Percentiles rank a stretch among this genome's conserved stretches.
Conservation (phyloP, 2,329 filamentous ascomycete genomes). For the Exophiala phaeomuriformis region DNA sequence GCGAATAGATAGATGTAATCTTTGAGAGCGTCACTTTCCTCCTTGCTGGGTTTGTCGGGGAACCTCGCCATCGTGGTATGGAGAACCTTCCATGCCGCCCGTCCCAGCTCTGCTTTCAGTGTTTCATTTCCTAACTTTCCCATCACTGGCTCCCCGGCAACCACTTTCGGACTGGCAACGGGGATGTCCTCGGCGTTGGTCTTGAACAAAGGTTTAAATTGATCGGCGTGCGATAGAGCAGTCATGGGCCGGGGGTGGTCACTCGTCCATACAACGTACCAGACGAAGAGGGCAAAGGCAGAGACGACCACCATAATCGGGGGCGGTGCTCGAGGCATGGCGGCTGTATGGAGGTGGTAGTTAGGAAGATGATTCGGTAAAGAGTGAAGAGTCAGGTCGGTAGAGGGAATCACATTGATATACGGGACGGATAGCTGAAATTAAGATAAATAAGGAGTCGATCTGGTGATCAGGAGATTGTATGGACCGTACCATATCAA, state of each 20-base stretch:
- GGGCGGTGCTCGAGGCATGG: slow-evolving; percentile 27
- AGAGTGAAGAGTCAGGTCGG: too few relatives aligned
- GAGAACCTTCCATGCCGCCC: slow-evolving; percentile 59
- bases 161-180: slow-evolving; percentile 27
- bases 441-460: too few relatives aligned
- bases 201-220: slow-evolving; percentile 15
- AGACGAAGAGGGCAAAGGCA: slow-evolving; percentile 27
- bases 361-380: neutral
- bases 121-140: slow-evolving; percentile 44
- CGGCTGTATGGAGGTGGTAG: neutral
- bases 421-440: too few relatives aligned
- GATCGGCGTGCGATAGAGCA: slow-evolving; percentile 13
- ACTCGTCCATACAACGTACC: slow-evolving; percentile 27
- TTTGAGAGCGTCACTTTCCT: slow-evolving; percentile 53
- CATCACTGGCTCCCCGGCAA: slow-evolving; percentile 42
- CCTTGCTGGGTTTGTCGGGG: slow-evolving; percentile 54
- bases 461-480: too few relatives aligned
- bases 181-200: slow-evolving; percentile 8
- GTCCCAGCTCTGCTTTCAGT: slow-evolving; percentile 54
- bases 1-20: slow-evolving; percentile 59
- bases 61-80: slow-evolving; percentile 62
- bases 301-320: slow-evolving; percentile 26
- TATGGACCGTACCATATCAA: too few relatives aligned
- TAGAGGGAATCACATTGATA: neutral
- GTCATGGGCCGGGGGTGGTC: slow-evolving; percentile 17